These are phyloP conservation scores for Sphenostylis stenocarpa DNA, from an alignment of 306 rosid genomes.

Conservation along the genomic window DNA sequence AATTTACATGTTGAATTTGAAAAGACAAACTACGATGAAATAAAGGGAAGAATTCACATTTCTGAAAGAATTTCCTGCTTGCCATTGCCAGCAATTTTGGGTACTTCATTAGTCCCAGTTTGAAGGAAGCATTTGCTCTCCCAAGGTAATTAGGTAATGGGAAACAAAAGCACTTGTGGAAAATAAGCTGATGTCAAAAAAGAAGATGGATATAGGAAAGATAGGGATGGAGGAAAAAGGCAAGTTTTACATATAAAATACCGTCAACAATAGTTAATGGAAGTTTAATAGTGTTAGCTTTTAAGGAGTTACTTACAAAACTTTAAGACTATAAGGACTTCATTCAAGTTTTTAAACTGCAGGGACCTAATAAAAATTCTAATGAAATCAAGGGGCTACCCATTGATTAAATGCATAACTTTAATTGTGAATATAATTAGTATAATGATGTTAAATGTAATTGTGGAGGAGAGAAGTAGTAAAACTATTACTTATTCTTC, in stretches of 20 bases:
- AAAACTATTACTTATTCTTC: background rate
- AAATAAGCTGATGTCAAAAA: background rate
- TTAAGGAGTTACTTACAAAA: background rate
- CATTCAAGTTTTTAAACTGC: background rate
- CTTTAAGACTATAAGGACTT: background rate
- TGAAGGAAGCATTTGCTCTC: conserved; percentile 78
- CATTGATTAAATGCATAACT: background rate
- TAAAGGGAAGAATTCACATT: background rate
- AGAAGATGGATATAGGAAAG: background rate
- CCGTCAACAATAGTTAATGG: background rate
- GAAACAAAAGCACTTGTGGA: background rate
- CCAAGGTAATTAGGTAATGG: conserved; percentile 32
- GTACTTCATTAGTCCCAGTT: conserved; percentile 75
- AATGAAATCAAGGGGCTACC: background rate
- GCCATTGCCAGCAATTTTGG: conserved; percentile 79
- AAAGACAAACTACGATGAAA: background rate
- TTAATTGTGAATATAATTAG: background rate
- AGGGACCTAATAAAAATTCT: background rate
- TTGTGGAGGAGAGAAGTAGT: background rate
- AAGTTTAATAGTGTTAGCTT: background rate
- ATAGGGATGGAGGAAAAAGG: background rate
- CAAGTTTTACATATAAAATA: background rate
- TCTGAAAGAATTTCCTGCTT: conserved; percentile 29
- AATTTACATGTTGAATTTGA: background rate
- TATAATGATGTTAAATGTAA: background rate